Evolutionary conservation across 2,329 filamentous ascomycete species (phyloP), one percentile per base, ranked within the genome.

Genomic region (Pseudopithomyces chartarum): DNA sequence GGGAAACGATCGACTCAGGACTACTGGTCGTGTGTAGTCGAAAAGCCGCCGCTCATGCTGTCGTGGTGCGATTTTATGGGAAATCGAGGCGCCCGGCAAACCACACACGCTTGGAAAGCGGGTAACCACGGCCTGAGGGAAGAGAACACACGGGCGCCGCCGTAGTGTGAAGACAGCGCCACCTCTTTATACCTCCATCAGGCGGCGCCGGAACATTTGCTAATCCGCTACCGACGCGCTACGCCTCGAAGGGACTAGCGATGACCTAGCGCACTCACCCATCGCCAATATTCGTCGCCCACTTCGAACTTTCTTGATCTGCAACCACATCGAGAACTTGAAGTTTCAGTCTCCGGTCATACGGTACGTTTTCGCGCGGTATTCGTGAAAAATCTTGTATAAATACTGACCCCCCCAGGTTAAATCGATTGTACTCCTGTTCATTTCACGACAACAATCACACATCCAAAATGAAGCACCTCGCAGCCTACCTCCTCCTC

Each of bases 281-380:
- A 52, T 58, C 56, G 62, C 62, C 60, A 53, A 56, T 40, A 46
- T 53, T 52, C 17, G 17, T 52, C 60, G 52, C 40, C 45, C 47
- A 42, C 54, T 56, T 63, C 63, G 65, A 73, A 71, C 67, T 71
- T 72, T 67, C 58, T 53, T 52, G 53, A 58, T 65, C 63, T 63
- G 60, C 63, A 70, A 68, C 66, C 62, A 65, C 71, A 60, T 51
- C 61, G 60, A 86, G 90, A 89, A 96, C 92, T 91, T 86, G 91
- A 95, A 92, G 92, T 89, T 86, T 96, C 94, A 97, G 94, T 98
- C 94, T 97, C 94, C 94, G 93, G 90, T 86, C 88, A 90, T 80
- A 91, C 92, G 94, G 94, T 97, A 55, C 49, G 60, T 59, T 56
- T 17, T 19, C 22, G 34, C 8, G 40, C 36, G 32, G 12, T 15